A percentile compares a stretch with the other conserved stretches of the same genome.
Conservation (phyloP, 2,329 filamentous ascomycete species). For the Colletotrichum neosansevieriae region DNA sequence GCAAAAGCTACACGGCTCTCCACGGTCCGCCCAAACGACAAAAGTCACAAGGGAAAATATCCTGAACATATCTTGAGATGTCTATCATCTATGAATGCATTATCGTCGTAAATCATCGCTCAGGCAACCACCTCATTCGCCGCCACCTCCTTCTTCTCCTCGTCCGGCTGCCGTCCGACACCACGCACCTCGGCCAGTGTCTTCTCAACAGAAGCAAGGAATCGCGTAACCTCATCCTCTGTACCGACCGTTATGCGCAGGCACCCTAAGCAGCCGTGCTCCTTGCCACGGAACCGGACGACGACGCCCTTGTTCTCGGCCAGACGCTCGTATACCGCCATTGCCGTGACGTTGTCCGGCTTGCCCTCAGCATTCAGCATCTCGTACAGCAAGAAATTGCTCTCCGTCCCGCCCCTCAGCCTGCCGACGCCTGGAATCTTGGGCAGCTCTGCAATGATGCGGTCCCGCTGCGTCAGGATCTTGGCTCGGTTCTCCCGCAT, state of each 20-base stretch:
- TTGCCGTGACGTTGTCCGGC: slow-evolving; percentile 82
- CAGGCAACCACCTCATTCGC: slow-evolving; percentile 54
- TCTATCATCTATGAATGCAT: slow-evolving; percentile 31
- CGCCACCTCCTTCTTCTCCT: slow-evolving; percentile 51
- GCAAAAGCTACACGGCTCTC: no score
- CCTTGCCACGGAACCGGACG: slow-evolving; percentile 92
- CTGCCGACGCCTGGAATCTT: slow-evolving; percentile 82
- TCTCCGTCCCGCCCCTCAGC: slow-evolving; percentile 81
- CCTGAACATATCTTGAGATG: not conserved
- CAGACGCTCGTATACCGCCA: slow-evolving; percentile 84
- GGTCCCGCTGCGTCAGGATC: slow-evolving; percentile 81
- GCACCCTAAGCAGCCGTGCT: slow-evolving; percentile 89
- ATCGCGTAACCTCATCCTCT: slow-evolving; percentile 83
- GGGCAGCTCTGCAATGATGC: slow-evolving; percentile 79
- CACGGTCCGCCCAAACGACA: no score
- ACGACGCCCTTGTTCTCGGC: slow-evolving; percentile 91
- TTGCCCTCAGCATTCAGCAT: slow-evolving; percentile 79
- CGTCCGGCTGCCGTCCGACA: slow-evolving; percentile 43
- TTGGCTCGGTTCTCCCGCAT: slow-evolving; percentile 79
- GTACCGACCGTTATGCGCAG: slow-evolving; percentile 94
- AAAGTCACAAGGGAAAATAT: no score
- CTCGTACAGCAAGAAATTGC: slow-evolving; percentile 93
- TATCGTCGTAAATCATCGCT: slow-evolving; percentile 26
- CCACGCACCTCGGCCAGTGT: slow-evolving; percentile 61
- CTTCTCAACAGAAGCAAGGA: slow-evolving; percentile 75